Percentiles rank a stretch among this genome's conserved stretches.
Conservation (phyloP, 1,284 basidiomycete species). For the Ganoderma boninense region DNA sequence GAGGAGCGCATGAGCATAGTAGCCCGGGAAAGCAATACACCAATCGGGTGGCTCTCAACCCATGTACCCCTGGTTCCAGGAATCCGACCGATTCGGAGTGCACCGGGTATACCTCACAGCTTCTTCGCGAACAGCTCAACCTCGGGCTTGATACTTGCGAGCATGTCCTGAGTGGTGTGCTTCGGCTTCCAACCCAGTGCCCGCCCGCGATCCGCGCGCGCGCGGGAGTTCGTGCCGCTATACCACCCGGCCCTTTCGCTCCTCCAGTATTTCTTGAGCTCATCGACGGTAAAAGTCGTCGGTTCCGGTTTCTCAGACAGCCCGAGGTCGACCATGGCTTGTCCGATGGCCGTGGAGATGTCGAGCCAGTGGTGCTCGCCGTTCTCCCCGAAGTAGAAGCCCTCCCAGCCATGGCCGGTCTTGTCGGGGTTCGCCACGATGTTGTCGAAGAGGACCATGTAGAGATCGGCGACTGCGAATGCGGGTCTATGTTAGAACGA, state of each 20-base stretch:
- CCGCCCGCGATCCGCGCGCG: slow-evolving; percentile 48
- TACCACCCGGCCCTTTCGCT: slow-evolving; percentile 13
- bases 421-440: slow-evolving; percentile 21
- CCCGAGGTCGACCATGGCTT: slow-evolving; percentile 41
- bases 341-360: slow-evolving; percentile 45
- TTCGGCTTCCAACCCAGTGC: slow-evolving; percentile 51
- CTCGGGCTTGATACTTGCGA: slow-evolving; percentile 43
- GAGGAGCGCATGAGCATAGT: no score
- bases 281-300: slow-evolving; percentile 37
- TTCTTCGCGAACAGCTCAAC: slow-evolving; percentile 31
- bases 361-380: slow-evolving; percentile 48
- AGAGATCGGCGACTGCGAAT: slow-evolving; percentile 31
- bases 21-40: no score
- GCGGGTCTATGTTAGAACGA: neutral
- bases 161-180: slow-evolving; percentile 44
- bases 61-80: no score
- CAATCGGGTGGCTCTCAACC: no score
- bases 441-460: slow-evolving; percentile 29
- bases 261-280: slow-evolving; percentile 35
- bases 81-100: no score
- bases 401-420: slow-evolving; percentile 48
- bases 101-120: neutral
- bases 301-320: slow-evolving; percentile 35
- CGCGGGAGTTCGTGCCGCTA: slow-evolving; percentile 53
- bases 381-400: slow-evolving; percentile 55